Evolutionary conservation across 805 yeast species (phyloP).

Genomic region (Zygosaccharomyces kombuchaensis): DNA sequence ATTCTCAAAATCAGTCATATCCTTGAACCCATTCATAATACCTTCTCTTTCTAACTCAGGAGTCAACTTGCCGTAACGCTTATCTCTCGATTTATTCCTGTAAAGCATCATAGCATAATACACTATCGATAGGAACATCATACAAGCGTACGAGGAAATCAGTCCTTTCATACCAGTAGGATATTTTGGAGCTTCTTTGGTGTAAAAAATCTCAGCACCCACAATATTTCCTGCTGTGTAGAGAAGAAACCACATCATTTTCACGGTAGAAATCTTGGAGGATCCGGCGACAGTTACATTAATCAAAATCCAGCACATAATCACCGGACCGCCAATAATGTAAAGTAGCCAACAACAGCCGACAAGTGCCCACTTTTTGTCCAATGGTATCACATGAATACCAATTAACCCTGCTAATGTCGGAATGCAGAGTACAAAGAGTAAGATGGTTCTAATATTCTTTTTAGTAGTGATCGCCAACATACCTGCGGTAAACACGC

Average conservation of each 20-base stretch:
- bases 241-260: conserved; percentile 20
- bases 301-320: conserved; percentile 22
- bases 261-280: conserved; percentile 17
- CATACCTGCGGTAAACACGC: conserved; percentile 21
- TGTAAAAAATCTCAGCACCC: conserved; percentile 20
- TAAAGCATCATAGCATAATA: conserved; percentile 16
- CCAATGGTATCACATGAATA: conserved; percentile 18
- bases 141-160: conserved; percentile 19
- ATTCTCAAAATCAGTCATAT: conserved; percentile 21
- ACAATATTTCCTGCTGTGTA: conserved; percentile 21
- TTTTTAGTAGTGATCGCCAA: conserved; percentile 19
- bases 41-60: conserved; percentile 19
- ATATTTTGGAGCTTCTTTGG: conserved; percentile 21
- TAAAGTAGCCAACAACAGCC: conserved; percentile 22
- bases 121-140: conserved; percentile 19
- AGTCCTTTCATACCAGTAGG: conserved; percentile 22
- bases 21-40: conserved; percentile 22
- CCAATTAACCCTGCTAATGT: conserved; percentile 21
- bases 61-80: conserved; percentile 13
- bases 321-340: conserved; percentile 23
- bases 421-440: conserved; percentile 21
- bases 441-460: conserved; percentile 15
- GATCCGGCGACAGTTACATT: conserved; percentile 22
- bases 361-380: conserved; percentile 22
- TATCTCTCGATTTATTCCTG: conserved; percentile 18